Percentiles rank a stretch among this genome's conserved stretches.
Conservation (phyloP, 2,329 filamentous ascomycete species). For the Colletotrichum sp. region DNA sequence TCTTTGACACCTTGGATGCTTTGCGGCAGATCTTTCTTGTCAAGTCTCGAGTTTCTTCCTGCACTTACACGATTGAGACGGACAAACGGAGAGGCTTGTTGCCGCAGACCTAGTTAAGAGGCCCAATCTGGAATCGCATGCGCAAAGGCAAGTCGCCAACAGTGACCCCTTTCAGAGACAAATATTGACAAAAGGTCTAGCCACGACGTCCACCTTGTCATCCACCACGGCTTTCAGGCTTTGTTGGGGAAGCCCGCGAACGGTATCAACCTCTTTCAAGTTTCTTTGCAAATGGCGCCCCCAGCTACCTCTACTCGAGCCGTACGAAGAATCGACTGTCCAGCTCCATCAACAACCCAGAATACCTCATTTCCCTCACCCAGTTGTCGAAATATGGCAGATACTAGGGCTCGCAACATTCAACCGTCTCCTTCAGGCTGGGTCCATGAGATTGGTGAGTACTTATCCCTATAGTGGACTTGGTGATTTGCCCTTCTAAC, state of each 20-base stretch:
- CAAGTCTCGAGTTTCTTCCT: background rate
- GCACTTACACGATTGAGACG: background rate
- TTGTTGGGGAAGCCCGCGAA: background rate
- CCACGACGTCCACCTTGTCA: background rate
- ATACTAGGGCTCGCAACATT: too few species aligned
- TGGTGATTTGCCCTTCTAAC: too few species aligned
- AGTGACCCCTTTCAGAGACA: background rate
- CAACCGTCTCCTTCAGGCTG: too few species aligned
- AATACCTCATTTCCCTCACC: too few species aligned
- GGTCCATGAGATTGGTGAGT: too few species aligned
- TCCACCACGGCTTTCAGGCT: background rate
- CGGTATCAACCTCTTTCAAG: rapidly evolving
- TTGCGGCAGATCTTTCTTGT: background rate
- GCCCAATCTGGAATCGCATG: background rate
- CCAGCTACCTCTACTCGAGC: too few species aligned
- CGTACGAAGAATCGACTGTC: too few species aligned
- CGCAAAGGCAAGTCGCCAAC: background rate
- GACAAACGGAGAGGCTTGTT: background rate
- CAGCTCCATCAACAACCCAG: too few species aligned
- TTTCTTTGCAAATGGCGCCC: background rate
- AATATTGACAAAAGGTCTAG: background rate
- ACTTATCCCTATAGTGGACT: too few species aligned
- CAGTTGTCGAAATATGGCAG: too few species aligned
- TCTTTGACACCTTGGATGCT: background rate
- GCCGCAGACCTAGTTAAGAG: background rate